phyloP scores from a whole-genome alignment of 2,329 filamentous ascomycete genomes.

The Colletotrichum orbiculare region DNA sequence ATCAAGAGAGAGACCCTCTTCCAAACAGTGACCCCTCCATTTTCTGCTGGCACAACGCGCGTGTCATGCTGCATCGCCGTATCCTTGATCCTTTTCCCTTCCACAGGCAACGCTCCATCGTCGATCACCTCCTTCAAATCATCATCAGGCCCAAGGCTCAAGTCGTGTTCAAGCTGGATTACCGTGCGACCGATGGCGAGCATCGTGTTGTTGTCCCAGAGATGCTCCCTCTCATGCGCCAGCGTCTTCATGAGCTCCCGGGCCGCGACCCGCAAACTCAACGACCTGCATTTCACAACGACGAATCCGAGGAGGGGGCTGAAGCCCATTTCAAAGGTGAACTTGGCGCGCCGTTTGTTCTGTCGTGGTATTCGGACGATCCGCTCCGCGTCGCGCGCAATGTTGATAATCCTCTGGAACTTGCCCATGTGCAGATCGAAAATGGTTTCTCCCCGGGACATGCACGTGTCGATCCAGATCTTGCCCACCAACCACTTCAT shows the following conservation, averaged over 20 bases:
- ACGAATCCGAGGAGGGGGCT: conserved; percentile 51
- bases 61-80: conserved; percentile 23
- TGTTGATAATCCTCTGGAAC: conserved; percentile 46
- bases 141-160: conserved; percentile 41
- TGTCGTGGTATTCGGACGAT: background rate
- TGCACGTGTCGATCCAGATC: conserved; percentile 47
- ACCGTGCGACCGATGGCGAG: conserved; percentile 45
- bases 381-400: conserved; percentile 38
- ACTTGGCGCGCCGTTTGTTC: conserved; percentile 40
- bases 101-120: conserved; percentile 40
- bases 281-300: conserved; percentile 51
- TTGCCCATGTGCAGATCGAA: conserved; percentile 47
- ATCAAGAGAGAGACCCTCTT: conserved; percentile 25
- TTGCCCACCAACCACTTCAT: conserved; percentile 46
- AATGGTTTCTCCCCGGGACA: conserved; percentile 45
- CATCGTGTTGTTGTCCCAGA: conserved; percentile 50
- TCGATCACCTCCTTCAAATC: conserved; percentile 36
- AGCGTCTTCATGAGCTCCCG: conserved; percentile 46
- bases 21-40: conserved; percentile 10
- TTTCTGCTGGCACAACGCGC: background rate
- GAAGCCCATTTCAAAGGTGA: conserved; percentile 56
- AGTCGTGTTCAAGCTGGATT: conserved; percentile 53
- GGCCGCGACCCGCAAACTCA: conserved; percentile 48
- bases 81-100: conserved; percentile 43
- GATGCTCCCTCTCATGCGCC: conserved; percentile 46